Percentiles rank a stretch among this genome's conserved stretches.
Evolutionary conservation across 192 early-diverging fungal species (phyloP).

Genomic region (Backusella psychrophila): DNA sequence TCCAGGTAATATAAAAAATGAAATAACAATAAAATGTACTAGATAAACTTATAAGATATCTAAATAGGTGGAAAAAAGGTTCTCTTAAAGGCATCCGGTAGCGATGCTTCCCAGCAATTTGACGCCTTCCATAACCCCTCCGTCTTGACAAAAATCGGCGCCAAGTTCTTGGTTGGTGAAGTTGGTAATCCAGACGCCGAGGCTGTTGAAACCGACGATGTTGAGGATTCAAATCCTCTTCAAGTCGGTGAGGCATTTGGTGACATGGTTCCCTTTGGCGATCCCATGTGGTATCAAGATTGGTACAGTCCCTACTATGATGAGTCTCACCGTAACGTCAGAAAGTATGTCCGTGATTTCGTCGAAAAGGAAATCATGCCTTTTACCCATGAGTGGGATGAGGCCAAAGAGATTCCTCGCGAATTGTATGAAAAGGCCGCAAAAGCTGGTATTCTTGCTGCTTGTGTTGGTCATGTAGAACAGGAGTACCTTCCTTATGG

Average conservation of each 20-base stretch:
- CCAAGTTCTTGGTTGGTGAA: constrained; percentile 60
- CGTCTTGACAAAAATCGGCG: constrained; percentile 63
- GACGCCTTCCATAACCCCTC: constrained; percentile 75
- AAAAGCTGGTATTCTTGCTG: constrained; percentile 65
- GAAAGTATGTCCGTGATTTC: constrained; percentile 61
- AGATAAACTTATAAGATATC: not conserved
- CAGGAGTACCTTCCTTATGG: constrained; percentile 32
- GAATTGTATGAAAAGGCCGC: constrained; percentile 71
- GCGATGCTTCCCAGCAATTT: constrained; percentile 81
- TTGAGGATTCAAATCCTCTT: constrained; percentile 42
- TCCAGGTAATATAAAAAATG: constrained; percentile 38
- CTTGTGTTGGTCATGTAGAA: constrained; percentile 48
- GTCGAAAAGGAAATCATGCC: constrained; percentile 80
- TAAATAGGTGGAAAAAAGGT: constrained; percentile 59
- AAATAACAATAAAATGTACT: not conserved
- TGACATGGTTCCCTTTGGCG: constrained; percentile 76
- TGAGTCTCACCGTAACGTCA: constrained; percentile 61
- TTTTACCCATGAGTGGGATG: constrained; percentile 75
- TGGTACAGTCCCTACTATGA: constrained; percentile 74
- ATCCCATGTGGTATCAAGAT: constrained; percentile 74
- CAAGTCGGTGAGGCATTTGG: constrained; percentile 53
- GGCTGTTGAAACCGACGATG: constrained; percentile 26
- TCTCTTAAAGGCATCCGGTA: constrained; percentile 74
- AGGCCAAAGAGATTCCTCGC: constrained; percentile 72
- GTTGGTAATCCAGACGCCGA: constrained; percentile 44